A percentile compares a stretch with the other conserved stretches of the same genome.
Evolutionary conservation across 108 stramenopile genomes (phyloP).

Genomic region (Fragilaria crotonensis): DNA sequence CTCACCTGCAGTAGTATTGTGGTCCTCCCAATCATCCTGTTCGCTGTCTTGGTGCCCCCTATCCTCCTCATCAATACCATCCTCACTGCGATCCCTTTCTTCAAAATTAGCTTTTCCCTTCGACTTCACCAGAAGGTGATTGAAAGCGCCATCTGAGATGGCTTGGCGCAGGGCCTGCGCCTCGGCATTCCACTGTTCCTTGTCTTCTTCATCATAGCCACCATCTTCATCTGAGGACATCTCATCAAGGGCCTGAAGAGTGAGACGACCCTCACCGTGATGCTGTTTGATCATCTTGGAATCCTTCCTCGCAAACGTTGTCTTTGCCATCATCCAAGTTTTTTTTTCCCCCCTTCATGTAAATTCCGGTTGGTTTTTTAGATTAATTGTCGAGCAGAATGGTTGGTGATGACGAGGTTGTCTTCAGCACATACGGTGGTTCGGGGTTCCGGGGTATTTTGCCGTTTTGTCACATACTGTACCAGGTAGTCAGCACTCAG

Average conservation of each 20-base stretch:
- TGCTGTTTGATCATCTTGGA: constrained; percentile 7
- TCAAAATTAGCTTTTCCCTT: constrained; percentile 11
- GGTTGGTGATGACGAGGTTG: no score
- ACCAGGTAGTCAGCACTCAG: no score
- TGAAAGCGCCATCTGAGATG: constrained; percentile 37
- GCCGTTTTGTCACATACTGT: no score
- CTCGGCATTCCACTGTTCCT: constrained; percentile 45
- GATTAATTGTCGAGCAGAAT: no score
- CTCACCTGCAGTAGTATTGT: constrained; percentile 11
- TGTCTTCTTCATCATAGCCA: constrained; percentile 48
- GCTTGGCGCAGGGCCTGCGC: constrained; percentile 44
- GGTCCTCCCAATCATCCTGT: constrained; percentile 9
- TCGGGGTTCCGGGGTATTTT: no score
- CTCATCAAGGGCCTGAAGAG: constrained; percentile 38
- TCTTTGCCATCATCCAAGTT: no score
- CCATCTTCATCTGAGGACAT: constrained; percentile 24
- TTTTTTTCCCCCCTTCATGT: no score
- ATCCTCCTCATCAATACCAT: constrained; percentile 18
- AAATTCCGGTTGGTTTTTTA: no score
- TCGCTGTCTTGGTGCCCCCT: constrained; percentile 1
- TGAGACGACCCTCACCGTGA: constrained; percentile 13
- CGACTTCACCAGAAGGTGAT: constrained; percentile 28
- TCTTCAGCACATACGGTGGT: no score
- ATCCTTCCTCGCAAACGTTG: no score
- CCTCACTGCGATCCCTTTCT: neutral